Conservation (phyloP, 1,139 yeast genomes). For the Magnusiomyces paraingens region DNA sequence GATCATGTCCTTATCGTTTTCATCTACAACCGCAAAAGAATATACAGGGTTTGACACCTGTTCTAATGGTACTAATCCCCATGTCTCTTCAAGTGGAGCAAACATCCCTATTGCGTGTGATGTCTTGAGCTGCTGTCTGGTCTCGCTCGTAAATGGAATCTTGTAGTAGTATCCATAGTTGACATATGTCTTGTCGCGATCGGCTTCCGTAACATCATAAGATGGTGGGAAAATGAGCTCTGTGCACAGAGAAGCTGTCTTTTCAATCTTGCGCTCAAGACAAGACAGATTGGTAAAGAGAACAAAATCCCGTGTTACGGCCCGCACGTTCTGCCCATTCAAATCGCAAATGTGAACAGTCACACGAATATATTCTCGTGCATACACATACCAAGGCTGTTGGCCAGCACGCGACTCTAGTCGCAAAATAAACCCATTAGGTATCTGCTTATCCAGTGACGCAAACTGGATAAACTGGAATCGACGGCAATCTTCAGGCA, state of each 20-base stretch:
- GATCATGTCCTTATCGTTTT: not conserved
- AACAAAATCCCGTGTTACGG: not conserved
- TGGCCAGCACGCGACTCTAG: not conserved
- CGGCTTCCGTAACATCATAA: not conserved
- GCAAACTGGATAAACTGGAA: not conserved
- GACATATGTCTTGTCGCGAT: not conserved
- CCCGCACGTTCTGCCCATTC: not conserved
- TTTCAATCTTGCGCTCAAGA: too few species aligned
- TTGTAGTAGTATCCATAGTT: constrained; percentile 1
- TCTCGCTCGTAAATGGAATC: not conserved
- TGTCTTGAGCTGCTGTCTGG: not conserved
- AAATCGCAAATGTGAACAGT: not conserved
- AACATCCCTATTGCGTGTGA: not conserved
- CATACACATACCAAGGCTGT: constrained; percentile 1
- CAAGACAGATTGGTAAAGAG: not conserved
- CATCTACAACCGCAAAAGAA: not conserved
- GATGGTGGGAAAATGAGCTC: too few species aligned
- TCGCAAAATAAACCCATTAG: not conserved
- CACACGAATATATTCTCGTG: not conserved
- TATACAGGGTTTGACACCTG: not conserved
- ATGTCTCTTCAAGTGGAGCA: not conserved
- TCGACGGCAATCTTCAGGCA: not conserved
- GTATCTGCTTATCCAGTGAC: not conserved
- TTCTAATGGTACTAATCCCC: constrained; percentile 1
- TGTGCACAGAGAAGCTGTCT: too few species aligned